Base-by-base conservation (phyloP, 768 basidiomycete genomes). In the Lactifluus echinatus region DNA sequence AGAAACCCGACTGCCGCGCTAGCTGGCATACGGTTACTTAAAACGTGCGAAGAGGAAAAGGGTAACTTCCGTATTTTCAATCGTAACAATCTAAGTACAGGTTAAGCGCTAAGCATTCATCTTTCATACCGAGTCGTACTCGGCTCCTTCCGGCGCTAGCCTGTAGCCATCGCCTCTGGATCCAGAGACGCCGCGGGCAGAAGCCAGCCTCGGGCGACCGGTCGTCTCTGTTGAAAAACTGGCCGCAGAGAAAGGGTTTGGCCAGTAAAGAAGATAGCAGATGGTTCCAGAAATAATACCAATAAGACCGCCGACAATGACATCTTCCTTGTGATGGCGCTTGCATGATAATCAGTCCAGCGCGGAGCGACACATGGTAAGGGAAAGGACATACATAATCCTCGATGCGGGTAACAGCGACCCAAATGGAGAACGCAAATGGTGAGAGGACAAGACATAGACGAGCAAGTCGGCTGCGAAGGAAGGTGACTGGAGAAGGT, bases 301-400 rank as follows among this genome's bases (percentile, higher is more conserved):
- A 47, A 86, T 79, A 23, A 79, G 60, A 56, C 79, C 76, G 24
- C 85, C 85, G 8, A 79, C 80, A 53, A 85, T 76, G 14, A 85
- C 78, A 64, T 87, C 85, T 68, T 84, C 84, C 66, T 79, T 80
- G 67, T 84, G 82, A 66, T 87, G 84, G 63, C 79, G 71, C 84
- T 85, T 65, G 53, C 48, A 59, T 21, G 34, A 14, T 21, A 48
- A 51, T 61, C 15, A 64, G 56, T 15, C 23, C 19, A 36, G 34
- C 29, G 43, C 31, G 26, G 36, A 23, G 40, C 46, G n/a, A 12
- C 49, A n/a, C n/a, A n/a, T 11, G 34, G 50, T 56, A 54, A 54
- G n/a, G 43, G 37, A n/a, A 33, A 19, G 2, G 17, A 73, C 82
- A 62, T 46, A 84, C 85, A 64, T 85, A 80, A 66, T 86, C 84